Evolutionary conservation across 352 stramenopile species (phyloP), one percentile per base, ranked within the genome.

Genomic region (Thraustochytrium striatum): DNA sequence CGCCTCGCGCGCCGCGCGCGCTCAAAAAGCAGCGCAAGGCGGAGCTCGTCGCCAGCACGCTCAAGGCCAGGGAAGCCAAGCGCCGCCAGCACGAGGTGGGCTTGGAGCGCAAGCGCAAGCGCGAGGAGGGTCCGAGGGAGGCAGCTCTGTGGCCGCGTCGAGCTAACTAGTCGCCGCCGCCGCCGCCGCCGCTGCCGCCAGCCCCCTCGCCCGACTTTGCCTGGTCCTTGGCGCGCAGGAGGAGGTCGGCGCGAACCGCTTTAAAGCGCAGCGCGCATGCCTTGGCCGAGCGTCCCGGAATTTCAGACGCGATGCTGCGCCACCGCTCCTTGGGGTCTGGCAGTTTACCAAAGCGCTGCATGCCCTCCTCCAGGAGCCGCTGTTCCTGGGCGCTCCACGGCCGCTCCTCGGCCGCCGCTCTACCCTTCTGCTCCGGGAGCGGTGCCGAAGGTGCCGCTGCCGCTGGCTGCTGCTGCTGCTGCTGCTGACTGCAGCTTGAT

Each of bases 321-420:
- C 62, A 73, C 33, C 44, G 38, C 28, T 73, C 62, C 35, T 73
- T 73, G 28, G n/a, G 11, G 33, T 73, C 62, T 69, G 62, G 44
- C 28, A 73, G 0, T 28, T 73, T 73, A 7, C n/a, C 47, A 73
- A 33, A 73, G 8, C 47, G 39, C 32, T 28, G 9, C 11, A 73
- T 28, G 13, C 62, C 62, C 8, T 5, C 13, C 28, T 73, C 62
- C 8, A 73, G 41, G 8, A 57, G 35, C 8, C 16, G 11, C 2
- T 73, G 62, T 36, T 73, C 44, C 0, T 28, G 0, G 19, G 19
- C 9, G 21, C 32, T 73, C 62, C 62, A 73, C 19, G 62, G 16
- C 47, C 25, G 16, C 16, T 55, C 47, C 25, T 16, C 47, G 25
- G 47, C 28, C 11, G 62, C 47, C 9, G 0, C 38, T n/a, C 25